Percentiles rank a stretch among this genome's conserved stretches.
Conservation (phyloP, 208 protist species). For the Trypanosoma theileri region DNA sequence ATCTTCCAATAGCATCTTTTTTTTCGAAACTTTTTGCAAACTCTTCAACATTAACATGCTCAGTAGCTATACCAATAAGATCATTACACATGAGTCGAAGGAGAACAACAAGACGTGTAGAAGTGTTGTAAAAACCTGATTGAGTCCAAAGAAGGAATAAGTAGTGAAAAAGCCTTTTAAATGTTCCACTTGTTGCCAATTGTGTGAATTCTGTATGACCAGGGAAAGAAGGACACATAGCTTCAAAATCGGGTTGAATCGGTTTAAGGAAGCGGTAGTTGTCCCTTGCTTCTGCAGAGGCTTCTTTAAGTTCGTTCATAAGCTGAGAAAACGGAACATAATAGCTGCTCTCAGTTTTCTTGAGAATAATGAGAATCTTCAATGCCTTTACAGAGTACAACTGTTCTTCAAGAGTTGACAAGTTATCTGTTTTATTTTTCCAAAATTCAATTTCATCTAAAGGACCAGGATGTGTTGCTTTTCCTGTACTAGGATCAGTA, state of each 20-base stretch:
- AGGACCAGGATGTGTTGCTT: conserved; percentile 84
- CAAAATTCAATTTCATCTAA: conserved; percentile 95
- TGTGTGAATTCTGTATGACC: conserved; percentile 75
- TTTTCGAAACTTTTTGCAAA: conserved; percentile 93
- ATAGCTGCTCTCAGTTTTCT: conserved; percentile 90
- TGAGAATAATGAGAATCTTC: conserved; percentile 92
- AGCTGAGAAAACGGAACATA: conserved; percentile 86
- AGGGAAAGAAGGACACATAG: conserved; percentile 57
- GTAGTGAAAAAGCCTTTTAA: conserved; percentile 92
- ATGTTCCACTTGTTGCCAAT: conserved; percentile 73
- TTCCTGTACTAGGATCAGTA: conserved; percentile 55
- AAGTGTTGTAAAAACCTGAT: conserved; percentile 93
- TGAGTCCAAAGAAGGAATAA: conserved; percentile 94
- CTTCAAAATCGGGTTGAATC: conserved; percentile 80
- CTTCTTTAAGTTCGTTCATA: conserved; percentile 87
- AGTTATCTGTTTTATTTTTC: conserved; percentile 93
- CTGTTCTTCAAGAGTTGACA: conserved; percentile 92
- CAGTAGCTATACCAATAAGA: conserved; percentile 90
- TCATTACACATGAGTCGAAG: conserved; percentile 96
- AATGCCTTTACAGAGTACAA: conserved; percentile 89
- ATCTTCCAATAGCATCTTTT: conserved; percentile 90
- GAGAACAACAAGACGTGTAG: conserved; percentile 90
- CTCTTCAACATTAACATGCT: conserved; percentile 89
- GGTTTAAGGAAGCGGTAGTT: conserved; percentile 93
- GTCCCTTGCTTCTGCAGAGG: conserved; percentile 82